Base-by-base conservation (phyloP, 139 green algal species). In the Eudorina sp. region DNA sequence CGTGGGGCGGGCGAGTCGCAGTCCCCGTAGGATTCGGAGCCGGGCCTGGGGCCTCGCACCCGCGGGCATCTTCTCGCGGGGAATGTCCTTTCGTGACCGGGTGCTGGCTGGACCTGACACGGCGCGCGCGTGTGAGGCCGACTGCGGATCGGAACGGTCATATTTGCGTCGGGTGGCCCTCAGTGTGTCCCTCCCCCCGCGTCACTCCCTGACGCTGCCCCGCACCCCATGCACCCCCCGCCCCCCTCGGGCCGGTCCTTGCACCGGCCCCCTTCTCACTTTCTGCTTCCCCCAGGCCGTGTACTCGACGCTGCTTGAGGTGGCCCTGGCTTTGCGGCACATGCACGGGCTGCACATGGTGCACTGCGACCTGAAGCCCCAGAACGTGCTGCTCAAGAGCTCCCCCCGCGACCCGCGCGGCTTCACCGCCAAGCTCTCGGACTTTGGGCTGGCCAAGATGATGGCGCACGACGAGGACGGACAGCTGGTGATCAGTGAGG, bases 281-380 rank as follows among this genome's bases (percentile, higher is more conserved):
- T 48, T 27, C 68, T 6, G 18, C 68, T 34, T 25, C 31, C 9
- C 58, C 41, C 60, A 86, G 80, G 27, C 60, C 43, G 60, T 86
- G 7, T 86, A 77, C 80, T 76, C 80, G 23, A 92, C 89, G 5
- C 73, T 84, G 13, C 79, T 91, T 0, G 89, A 92, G 74, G n/a
- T 92, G 2, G 85, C 89, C 13, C 53, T 86, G 38, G 89, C 85
- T 6, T 76, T 92, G n/a, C 40, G 77, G 27, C 88, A 96, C 89
- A 90, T 96, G 40, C 95, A 97, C 83, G 70, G 62, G 0, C 51
- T 88, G 25, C 87, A 86, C 94, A 95, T 86, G 80, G 80, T 86
- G 23, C 80, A 86, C 76, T 90, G 93, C 48, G 95, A 97, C 89
- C 87, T 97, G 36, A 97, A 97, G 90, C 91, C 93, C 1, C 83